phyloP scores from a whole-genome alignment of 2,329 filamentous ascomycete species.

The Stemphylium lycopersici region DNA sequence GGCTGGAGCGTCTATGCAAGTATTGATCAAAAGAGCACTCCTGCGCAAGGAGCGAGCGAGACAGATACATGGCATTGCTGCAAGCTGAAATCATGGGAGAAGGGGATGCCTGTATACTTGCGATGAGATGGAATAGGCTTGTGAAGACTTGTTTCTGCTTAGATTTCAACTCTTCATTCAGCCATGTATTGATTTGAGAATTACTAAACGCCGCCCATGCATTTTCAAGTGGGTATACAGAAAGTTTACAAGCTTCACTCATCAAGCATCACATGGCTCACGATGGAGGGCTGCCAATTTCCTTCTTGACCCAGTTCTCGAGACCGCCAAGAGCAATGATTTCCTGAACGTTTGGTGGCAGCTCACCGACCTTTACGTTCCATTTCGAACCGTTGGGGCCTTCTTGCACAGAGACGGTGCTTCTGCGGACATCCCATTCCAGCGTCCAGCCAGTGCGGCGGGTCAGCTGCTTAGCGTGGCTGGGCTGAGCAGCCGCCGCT shows the following conservation, averaged over 20 bases:
- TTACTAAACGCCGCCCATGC: conserved; percentile 12
- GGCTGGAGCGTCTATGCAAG: conserved; percentile 51
- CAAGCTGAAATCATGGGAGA: conserved; percentile 26
- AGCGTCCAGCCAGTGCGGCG: conserved; percentile 83
- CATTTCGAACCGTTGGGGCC: conserved; percentile 70
- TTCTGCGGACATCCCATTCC: conserved; percentile 78
- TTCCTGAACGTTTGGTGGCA: conserved; percentile 83
- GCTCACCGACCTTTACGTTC: conserved; percentile 81
- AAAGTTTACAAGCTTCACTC: conserved; percentile 4
- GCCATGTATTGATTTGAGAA: conserved; percentile 2
- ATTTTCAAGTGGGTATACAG: conserved; percentile 13
- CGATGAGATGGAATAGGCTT: background rate
- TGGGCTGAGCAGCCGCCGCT: conserved; percentile 42
- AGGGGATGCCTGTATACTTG: conserved; percentile 29
- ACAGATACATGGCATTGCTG: conserved; percentile 38
- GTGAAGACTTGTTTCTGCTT: background rate
- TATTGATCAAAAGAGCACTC: conserved; percentile 41
- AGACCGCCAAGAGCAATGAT: conserved; percentile 67
- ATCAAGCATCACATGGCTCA: background rate
- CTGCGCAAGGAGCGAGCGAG: conserved; percentile 22
- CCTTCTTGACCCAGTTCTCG: conserved; percentile 80
- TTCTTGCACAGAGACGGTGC: conserved; percentile 73
- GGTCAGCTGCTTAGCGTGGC: conserved; percentile 64
- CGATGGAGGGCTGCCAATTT: conserved; percentile 57
- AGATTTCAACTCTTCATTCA: background rate